Evolutionary conservation across 176 grass and related monocot genomes (phyloP).

Genomic region (Cymbopogon citratus): DNA sequence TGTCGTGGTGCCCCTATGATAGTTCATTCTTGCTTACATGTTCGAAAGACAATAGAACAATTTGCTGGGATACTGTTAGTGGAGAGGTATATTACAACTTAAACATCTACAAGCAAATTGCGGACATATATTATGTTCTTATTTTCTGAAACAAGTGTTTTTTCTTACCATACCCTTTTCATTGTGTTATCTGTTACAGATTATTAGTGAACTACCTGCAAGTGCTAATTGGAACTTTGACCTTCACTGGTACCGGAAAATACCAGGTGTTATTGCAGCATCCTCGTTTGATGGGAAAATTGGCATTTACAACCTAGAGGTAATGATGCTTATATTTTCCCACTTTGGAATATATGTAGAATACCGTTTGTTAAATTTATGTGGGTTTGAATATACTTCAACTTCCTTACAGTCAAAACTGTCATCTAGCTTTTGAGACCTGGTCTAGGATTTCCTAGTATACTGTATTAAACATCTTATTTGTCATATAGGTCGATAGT

Average conservation of each 20-base stretch:
- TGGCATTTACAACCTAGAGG: conserved; percentile 90
- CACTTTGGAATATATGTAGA: not conserved
- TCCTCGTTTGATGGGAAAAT: conserved; percentile 95
- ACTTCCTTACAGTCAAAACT: not conserved
- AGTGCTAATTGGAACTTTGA: conserved; percentile 95
- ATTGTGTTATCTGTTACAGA: conserved; percentile 42
- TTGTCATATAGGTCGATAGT: not conserved
- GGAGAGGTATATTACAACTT: conserved; percentile 68
- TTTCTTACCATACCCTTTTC: conserved; percentile 19
- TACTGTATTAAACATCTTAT: not conserved
- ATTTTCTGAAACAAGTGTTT: not conserved
- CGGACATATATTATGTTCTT: not conserved
- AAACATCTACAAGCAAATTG: not conserved
- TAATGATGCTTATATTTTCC: conserved; percentile 11
- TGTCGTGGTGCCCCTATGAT: conserved; percentile 99
- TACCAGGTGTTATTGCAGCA: conserved; percentile 84
- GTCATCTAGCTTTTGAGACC: not conserved
- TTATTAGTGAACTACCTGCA: conserved; percentile 83
- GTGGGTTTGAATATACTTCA: not conserved
- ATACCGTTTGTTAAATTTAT: not conserved
- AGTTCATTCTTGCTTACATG: conserved; percentile 97
- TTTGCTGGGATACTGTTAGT: conserved; percentile 97
- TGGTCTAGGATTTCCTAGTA: not conserved
- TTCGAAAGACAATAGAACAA: conserved; percentile 99
- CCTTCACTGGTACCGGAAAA: conserved; percentile 93